These are phyloP conservation scores for Linnemannia zychae DNA, from an alignment of 192 early-diverging fungal species.

Conservation along the genomic window DNA sequence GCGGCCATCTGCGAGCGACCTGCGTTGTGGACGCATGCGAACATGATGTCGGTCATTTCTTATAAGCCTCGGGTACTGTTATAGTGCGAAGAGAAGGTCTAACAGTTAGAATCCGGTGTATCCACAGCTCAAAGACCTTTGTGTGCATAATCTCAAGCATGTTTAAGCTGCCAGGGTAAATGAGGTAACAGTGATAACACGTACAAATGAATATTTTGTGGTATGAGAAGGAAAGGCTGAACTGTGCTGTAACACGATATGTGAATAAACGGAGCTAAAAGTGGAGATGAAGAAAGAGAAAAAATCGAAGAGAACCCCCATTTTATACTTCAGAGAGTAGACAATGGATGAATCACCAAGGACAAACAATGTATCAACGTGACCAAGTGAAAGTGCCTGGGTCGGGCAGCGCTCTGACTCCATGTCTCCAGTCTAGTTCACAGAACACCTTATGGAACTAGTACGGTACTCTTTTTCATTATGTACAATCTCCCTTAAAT, in stretches of 20 bases:
- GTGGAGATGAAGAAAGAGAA: not conserved
- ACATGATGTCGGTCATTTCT: slow-evolving; percentile 39
- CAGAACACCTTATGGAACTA: not conserved
- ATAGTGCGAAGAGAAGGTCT: not conserved
- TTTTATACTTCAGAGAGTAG: not conserved
- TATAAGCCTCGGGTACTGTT: not conserved
- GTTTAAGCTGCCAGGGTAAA: not conserved
- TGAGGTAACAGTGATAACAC: not conserved
- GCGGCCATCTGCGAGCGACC: slow-evolving; percentile 49
- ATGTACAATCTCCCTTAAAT: too few species aligned
- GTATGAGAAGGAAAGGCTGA: not conserved
- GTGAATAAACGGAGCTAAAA: not conserved
- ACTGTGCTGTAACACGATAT: not conserved
- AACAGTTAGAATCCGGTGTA: not conserved
- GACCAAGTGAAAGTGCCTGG: not conserved
- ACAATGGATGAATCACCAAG: not conserved
- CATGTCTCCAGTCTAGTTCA: not conserved
- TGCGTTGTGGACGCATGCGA: slow-evolving; percentile 46
- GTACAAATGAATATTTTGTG: not conserved
- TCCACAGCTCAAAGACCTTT: not conserved
- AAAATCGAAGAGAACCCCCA: not conserved
- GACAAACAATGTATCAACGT: not conserved
- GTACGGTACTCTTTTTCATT: not conserved
- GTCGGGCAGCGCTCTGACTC: not conserved
- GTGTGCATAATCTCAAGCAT: too few species aligned